Conservation (phyloP, 2,329 filamentous ascomycete species). For the Phialophora expanda region DNA sequence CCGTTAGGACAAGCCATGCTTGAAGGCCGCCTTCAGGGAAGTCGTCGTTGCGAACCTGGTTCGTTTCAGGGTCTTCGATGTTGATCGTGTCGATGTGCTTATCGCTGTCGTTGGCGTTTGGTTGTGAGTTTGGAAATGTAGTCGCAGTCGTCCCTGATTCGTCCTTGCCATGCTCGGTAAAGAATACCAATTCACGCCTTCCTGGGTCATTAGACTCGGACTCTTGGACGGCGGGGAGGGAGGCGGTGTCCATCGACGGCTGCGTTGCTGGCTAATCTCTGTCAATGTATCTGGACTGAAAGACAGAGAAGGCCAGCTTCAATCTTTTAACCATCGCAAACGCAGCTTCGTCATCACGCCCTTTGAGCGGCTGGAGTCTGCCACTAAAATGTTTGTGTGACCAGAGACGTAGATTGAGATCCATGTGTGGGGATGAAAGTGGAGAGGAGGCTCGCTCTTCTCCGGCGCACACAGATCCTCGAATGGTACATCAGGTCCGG, state of each 20-base stretch:
- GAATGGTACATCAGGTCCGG: neutral
- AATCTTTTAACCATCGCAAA: neutral
- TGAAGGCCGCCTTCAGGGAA: conserved; percentile 45
- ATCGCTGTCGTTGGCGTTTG: neutral
- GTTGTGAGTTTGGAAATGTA: neutral
- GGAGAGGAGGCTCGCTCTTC: conserved; percentile 27
- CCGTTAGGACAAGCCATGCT: conserved; percentile 46
- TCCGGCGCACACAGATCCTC: conserved; percentile 19
- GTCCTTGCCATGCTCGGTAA: neutral
- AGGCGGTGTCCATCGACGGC: conserved; percentile 24
- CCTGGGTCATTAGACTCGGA: conserved; percentile 9
- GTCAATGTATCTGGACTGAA: conserved; percentile 1
- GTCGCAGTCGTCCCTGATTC: neutral
- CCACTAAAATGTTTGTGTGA: conserved; percentile 10
- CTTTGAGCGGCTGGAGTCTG: conserved; percentile 10
- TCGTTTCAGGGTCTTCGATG: conserved; percentile 14
- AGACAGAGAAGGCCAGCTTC: neutral
- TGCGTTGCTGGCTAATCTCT: neutral
- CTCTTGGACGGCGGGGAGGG: conserved; percentile 18
- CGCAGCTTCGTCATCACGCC: conserved; percentile 23
- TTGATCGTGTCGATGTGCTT: conserved; percentile 15
- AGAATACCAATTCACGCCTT: conserved; percentile 5
- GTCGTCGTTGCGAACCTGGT: conserved; percentile 11
- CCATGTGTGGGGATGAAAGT: conserved; percentile 13
- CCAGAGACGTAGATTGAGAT: conserved; percentile 1